Evolutionary conservation across 208 protist genomes (phyloP).

Genomic region (Crithidia fasciculata): DNA sequence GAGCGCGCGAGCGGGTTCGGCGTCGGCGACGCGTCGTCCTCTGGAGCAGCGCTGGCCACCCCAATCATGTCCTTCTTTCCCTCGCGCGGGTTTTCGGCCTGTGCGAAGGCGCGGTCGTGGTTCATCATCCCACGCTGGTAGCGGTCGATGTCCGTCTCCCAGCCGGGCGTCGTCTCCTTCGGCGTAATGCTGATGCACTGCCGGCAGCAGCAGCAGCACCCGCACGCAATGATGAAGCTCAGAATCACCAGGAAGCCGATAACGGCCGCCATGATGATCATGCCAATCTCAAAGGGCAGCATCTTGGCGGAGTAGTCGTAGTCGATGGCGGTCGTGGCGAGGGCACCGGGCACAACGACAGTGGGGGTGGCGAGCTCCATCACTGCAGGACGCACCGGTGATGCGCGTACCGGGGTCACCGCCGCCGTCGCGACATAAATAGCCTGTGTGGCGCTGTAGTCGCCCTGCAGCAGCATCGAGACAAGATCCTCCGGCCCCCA

Average conservation of each 20-base stretch:
- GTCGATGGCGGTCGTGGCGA: conserved; percentile 12
- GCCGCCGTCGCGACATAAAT: conserved; percentile 16
- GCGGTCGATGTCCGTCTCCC: neutral
- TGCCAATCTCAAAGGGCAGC: conserved; percentile 11
- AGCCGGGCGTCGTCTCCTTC: neutral
- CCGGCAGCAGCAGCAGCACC: conserved; percentile 37
- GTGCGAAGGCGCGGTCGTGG: neutral
- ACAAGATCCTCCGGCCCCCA: conserved; percentile 14
- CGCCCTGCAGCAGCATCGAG: conserved; percentile 26
- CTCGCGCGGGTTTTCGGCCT: neutral
- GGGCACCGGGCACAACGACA: neutral
- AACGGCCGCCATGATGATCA: conserved; percentile 41
- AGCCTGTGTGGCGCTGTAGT: conserved; percentile 25
- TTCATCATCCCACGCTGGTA: neutral
- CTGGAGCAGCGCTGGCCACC: neutral
- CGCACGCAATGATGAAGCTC: conserved; percentile 17
- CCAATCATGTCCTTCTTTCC: neutral
- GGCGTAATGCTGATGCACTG: conserved; percentile 2
- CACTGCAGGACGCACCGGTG: neutral
- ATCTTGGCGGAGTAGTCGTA: conserved; percentile 25
- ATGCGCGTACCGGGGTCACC: neutral
- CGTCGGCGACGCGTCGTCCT: neutral
- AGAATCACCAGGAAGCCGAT: conserved; percentile 35
- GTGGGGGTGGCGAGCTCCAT: neutral
- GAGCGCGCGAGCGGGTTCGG: neutral